These are phyloP conservation scores for Perilla frutescens DNA, from an alignment of 257 asterid species.

Conservation along the genomic window DNA sequence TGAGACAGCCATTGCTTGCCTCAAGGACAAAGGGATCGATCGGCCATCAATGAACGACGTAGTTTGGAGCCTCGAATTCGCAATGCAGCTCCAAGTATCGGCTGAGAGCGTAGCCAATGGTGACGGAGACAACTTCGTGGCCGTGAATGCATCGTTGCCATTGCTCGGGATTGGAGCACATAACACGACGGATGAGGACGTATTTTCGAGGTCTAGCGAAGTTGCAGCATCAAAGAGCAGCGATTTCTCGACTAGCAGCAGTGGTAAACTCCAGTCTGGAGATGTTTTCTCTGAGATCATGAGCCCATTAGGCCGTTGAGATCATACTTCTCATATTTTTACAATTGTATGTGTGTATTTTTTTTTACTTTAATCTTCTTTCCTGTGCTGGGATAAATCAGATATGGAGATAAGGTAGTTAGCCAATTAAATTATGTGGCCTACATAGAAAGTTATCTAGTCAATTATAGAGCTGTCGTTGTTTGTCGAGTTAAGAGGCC, in stretches of 20 bases:
- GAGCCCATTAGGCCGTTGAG: slow-evolving; percentile 47
- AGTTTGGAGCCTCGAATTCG: slow-evolving; percentile 70
- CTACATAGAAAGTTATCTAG: neutral
- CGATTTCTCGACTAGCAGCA: slow-evolving; percentile 21
- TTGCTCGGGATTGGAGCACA: slow-evolving; percentile 12
- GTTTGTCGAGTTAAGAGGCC: slow-evolving; percentile 17
- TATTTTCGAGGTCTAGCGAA: slow-evolving; percentile 39
- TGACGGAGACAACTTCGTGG: neutral
- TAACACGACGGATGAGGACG: slow-evolving; percentile 36
- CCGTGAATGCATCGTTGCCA: slow-evolving; percentile 17
- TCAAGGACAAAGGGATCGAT: slow-evolving; percentile 50
- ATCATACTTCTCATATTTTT: neutral
- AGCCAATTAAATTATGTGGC: neutral
- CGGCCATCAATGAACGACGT: slow-evolving; percentile 71
- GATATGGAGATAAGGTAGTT: neutral
- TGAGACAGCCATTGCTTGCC: slow-evolving; percentile 52
- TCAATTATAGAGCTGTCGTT: slow-evolving; percentile 23
- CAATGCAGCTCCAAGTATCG: slow-evolving; percentile 58
- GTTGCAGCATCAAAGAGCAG: slow-evolving; percentile 32
- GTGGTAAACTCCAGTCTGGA: slow-evolving; percentile 32
- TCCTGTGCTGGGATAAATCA: neutral
- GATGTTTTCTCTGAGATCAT: slow-evolving; percentile 51
- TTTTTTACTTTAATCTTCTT: neutral
- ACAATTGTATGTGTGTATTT: neutral
- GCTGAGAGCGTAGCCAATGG: slow-evolving; percentile 35